Conservation (phyloP, 2,329 filamentous ascomycete species). For the Paecilomyces sp. region DNA sequence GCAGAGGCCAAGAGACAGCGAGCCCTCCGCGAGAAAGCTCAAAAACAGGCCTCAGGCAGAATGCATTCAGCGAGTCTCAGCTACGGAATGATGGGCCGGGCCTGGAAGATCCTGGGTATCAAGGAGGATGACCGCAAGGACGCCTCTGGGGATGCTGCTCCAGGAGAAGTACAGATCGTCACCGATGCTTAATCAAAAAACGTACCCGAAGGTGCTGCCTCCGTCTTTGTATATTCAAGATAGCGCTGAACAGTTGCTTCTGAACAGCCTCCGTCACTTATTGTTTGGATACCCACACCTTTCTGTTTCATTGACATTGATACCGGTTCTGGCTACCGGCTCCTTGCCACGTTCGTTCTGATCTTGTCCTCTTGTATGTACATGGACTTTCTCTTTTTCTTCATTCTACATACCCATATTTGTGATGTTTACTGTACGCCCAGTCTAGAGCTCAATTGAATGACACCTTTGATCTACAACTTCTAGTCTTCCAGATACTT, state of each 20-base stretch:
- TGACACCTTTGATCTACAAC: not conserved
- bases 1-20: conserved; percentile 26
- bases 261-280: not conserved
- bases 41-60: conserved; percentile 14
- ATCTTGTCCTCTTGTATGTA: not conserved
- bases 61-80: conserved; percentile 23
- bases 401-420: not conserved
- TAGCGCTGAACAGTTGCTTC: not conserved
- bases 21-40: conserved; percentile 18
- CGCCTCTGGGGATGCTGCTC: not conserved
- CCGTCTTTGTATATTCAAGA: not conserved
- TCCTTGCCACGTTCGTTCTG: not conserved
- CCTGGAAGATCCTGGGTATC: conserved; percentile 35
- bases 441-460: not conserved
- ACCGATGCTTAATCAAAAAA: not conserved
- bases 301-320: not conserved
- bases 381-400: not conserved
- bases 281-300: not conserved
- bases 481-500: not conserved
- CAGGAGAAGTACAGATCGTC: not conserved
- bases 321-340: not conserved
- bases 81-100: conserved; percentile 34
- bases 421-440: not conserved
- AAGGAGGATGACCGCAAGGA: conserved; percentile 23
- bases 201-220: not conserved